Conservation (phyloP, 1,284 basidiomycete species). For the Apiotrichum mycotoxinovorans region DNA sequence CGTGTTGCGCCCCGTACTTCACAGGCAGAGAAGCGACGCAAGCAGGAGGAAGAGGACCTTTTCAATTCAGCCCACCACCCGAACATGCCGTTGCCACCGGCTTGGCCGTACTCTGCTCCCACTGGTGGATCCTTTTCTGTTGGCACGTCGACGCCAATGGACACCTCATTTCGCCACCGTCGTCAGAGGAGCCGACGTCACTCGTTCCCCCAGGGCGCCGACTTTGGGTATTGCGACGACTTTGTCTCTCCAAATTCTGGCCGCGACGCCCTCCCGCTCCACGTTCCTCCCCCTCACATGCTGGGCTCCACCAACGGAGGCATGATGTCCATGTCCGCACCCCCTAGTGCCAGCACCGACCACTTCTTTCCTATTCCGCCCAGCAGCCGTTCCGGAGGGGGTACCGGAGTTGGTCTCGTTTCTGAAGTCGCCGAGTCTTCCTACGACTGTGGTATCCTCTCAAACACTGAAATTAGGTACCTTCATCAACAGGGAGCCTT, state of each 20-base stretch:
- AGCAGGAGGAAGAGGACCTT: background rate
- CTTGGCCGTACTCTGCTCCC: background rate
- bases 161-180: background rate
- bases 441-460: background rate
- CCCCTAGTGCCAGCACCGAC: too few species aligned
- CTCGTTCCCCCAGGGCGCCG: background rate
- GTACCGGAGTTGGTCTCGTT: too few species aligned
- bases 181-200: background rate
- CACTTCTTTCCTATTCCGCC: background rate
- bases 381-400: background rate
- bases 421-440: too few species aligned
- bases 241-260: background rate
- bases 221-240: background rate
- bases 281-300: background rate
- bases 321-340: too few species aligned
- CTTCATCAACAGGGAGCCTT: background rate
- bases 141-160: background rate
- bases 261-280: background rate
- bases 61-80: background rate
- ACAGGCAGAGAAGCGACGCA: background rate
- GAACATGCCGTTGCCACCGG: background rate
- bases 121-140: background rate
- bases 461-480: background rate
- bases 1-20: slow-evolving; percentile 1
- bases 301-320: background rate